These are phyloP conservation scores for Trametes punicea DNA, from an alignment of 768 basidiomycete genomes.

Conservation along the genomic window DNA sequence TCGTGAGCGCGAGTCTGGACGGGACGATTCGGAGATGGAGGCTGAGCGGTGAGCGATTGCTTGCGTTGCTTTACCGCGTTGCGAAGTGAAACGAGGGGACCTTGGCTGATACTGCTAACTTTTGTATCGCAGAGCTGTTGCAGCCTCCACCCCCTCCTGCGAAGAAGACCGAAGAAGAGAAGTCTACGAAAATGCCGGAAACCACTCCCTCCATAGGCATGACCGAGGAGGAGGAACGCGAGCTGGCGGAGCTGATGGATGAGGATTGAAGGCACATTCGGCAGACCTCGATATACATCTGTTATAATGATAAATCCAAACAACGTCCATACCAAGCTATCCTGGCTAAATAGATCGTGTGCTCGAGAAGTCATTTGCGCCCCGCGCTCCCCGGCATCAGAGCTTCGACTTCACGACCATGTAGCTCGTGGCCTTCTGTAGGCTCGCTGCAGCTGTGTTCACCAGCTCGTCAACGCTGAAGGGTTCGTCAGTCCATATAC, in stretches of 20 bases:
- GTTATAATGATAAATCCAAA: background rate
- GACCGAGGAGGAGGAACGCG: constrained; percentile 88
- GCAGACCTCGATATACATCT: background rate
- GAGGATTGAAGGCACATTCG: constrained; percentile 19
- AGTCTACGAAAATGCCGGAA: constrained; percentile 16
- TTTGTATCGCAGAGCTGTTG: constrained; percentile 13
- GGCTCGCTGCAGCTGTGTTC: constrained; percentile 56
- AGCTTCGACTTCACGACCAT: constrained; percentile 50
- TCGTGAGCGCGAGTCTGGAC: constrained; percentile 83
- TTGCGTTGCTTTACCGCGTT: too few relatives aligned
- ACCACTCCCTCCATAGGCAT: constrained; percentile 34
- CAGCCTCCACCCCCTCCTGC: constrained; percentile 12
- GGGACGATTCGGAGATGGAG: constrained; percentile 86
- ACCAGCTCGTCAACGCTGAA: constrained; percentile 80
- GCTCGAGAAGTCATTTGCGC: too few relatives aligned
- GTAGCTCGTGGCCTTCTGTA: constrained; percentile 43
- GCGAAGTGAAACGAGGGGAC: too few relatives aligned
- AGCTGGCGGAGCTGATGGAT: constrained; percentile 77
- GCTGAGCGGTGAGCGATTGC: constrained; percentile 47
- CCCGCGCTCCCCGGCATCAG: constrained; percentile 23
- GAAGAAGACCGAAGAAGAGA: background rate
- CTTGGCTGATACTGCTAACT: background rate
- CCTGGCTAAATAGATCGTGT: background rate
- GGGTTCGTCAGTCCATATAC: background rate
- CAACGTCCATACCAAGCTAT: background rate